Conservation (phyloP, 352 stramenopile genomes). For the Globisporangium canariense region DNA sequence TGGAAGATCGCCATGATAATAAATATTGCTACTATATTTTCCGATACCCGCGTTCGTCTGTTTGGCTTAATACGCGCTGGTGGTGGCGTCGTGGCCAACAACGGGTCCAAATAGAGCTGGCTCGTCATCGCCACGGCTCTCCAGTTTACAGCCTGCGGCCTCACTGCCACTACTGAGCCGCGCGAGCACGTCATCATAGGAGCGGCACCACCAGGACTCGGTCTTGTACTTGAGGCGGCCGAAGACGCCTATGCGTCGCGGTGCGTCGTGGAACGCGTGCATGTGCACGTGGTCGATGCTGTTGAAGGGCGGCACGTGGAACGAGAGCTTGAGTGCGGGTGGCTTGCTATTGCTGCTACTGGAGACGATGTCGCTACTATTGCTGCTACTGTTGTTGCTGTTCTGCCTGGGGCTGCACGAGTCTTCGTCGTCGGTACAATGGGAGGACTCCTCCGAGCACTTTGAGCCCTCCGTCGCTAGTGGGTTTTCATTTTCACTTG, state of each 20-base stretch:
- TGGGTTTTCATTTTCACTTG: not conserved
- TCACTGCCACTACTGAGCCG: constrained; percentile 18
- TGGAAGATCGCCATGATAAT: not conserved
- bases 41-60: not conserved
- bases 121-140: not conserved
- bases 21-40: constrained; percentile 1
- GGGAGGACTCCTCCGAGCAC: constrained; percentile 12
- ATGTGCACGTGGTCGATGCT: constrained; percentile 90
- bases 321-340: constrained; percentile 16
- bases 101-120: not conserved
- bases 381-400: not conserved
- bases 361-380: not conserved
- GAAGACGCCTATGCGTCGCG: constrained; percentile 40
- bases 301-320: constrained; percentile 78
- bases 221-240: constrained; percentile 79
- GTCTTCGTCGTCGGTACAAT: constrained; percentile 18
- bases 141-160: not conserved
- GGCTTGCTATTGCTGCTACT: not conserved
- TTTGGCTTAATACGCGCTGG: too few species aligned
- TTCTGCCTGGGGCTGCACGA: not conserved
- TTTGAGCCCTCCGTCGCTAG: constrained; percentile 4
- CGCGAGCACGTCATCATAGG: constrained; percentile 62
- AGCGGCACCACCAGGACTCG: constrained; percentile 82
- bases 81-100: not conserved
- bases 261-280: constrained; percentile 62